Conservation (phyloP, 164 flowering plant genomes). For the Berberis vulgaris region DNA sequence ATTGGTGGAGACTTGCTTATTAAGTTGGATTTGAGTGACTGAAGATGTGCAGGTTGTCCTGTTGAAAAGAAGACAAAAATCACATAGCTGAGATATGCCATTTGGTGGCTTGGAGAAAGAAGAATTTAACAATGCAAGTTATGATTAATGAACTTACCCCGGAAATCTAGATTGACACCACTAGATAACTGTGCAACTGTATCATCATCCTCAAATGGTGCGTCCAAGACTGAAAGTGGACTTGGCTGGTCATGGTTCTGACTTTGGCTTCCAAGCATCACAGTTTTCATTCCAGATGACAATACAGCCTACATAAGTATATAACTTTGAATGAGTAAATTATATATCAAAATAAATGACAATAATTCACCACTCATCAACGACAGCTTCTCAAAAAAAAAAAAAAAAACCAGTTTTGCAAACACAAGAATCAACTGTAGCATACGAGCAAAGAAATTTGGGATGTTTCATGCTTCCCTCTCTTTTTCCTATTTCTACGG, state of each 20-base stretch:
- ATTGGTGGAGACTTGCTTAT: slow-evolving; percentile 79
- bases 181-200: slow-evolving; percentile 24
- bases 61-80: slow-evolving; percentile 5
- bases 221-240: slow-evolving; percentile 39
- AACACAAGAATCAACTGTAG: no score
- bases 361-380: neutral
- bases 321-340: neutral
- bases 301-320: slow-evolving; percentile 9
- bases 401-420: neutral
- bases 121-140: neutral
- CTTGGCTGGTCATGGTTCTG: slow-evolving; percentile 44
- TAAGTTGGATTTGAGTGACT: slow-evolving; percentile 33
- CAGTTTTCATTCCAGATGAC: slow-evolving; percentile 9
- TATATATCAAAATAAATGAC: neutral
- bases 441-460: no score
- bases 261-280: slow-evolving; percentile 12
- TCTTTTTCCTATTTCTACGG: no score
- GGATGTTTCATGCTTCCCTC: no score
- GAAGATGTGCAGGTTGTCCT: slow-evolving; percentile 23
- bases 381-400: neutral
- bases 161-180: slow-evolving; percentile 20
- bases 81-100: neutral
- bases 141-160: slow-evolving; percentile 24
- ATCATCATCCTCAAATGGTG: slow-evolving; percentile 48
- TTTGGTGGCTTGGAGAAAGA: neutral